phyloP scores from a whole-genome alignment of 768 basidiomycete species.

The Tulasnella sp. region DNA sequence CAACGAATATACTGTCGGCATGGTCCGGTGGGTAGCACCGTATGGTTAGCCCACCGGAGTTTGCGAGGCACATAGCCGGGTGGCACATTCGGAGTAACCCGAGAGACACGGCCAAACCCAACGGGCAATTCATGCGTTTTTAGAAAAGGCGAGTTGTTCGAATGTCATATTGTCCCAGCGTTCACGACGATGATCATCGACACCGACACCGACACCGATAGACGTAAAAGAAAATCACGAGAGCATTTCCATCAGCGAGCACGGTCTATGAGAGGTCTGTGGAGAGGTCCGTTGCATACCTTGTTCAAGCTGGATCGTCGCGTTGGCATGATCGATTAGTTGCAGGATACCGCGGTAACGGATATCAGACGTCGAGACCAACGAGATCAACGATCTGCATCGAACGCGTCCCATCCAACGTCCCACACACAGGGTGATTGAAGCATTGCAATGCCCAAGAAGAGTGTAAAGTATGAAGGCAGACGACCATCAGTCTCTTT shows the following conservation, averaged over 20 bases:
- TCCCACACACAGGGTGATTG: neutral
- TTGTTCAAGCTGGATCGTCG: constrained; percentile 80
- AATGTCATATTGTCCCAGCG: too few species aligned
- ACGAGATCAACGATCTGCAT: constrained; percentile 42
- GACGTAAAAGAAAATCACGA: neutral
- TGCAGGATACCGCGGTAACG: constrained; percentile 80
- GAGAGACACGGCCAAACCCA: too few species aligned
- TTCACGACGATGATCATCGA: too few species aligned
- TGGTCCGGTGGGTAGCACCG: neutral
- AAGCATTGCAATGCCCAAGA: neutral
- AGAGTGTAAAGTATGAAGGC: too few species aligned
- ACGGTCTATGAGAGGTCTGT: neutral
- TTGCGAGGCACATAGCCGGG: too few species aligned
- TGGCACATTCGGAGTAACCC: too few species aligned
- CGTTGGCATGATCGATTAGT: constrained; percentile 72
- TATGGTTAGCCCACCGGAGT: too few species aligned
- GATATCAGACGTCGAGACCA: constrained; percentile 84
- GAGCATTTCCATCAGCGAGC: too few species aligned
- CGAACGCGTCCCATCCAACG: neutral
- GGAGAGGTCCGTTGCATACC: constrained; percentile 33
- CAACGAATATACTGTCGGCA: constrained; percentile 61
- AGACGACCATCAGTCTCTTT: constrained; percentile 2
- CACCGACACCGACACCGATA: too few species aligned
- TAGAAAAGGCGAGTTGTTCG: too few species aligned
- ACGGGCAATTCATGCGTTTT: too few species aligned